These are phyloP conservation scores for Pterocarpus macrocarpus DNA, from an alignment of 306 rosid genomes.

Conservation along the genomic window DNA sequence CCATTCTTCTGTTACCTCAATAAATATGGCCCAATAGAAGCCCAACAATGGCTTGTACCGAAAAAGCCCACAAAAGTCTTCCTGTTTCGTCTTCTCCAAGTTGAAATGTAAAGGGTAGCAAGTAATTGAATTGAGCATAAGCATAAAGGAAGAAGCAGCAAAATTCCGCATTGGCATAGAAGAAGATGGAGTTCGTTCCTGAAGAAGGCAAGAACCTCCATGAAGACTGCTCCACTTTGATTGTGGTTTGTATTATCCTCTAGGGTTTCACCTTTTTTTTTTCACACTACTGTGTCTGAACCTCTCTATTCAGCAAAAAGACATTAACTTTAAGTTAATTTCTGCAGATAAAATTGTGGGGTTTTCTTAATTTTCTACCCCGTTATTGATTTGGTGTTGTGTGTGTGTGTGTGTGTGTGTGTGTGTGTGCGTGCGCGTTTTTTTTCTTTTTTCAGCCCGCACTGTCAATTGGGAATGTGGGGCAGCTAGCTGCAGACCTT, in stretches of 20 bases:
- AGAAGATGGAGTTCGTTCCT: constrained; percentile 67
- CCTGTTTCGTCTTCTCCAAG: constrained; percentile 36
- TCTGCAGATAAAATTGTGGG: constrained; percentile 6
- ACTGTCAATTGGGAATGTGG: constrained; percentile 91
- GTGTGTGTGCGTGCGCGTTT: background rate
- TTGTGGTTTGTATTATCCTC: constrained; percentile 67
- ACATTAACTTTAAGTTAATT: constrained; percentile 6
- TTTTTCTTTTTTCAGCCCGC: constrained; percentile 65
- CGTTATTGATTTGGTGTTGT: background rate
- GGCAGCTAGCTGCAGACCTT: constrained; percentile 85
- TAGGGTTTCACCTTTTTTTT: constrained; percentile 31
- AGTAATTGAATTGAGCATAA: background rate
- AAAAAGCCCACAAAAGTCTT: constrained; percentile 5
- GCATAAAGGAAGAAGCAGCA: background rate
- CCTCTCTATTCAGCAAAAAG: background rate
- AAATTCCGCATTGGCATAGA: background rate
- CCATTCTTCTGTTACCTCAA: background rate
- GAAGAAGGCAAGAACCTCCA: constrained; percentile 66
- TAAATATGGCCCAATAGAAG: background rate
- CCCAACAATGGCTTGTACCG: background rate
- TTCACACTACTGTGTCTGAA: background rate
- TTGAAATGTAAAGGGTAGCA: background rate
- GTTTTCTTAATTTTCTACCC: constrained; percentile 17
- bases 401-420: constrained; percentile 21
- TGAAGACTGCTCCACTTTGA: constrained; percentile 70